phyloP scores from a whole-genome alignment of 768 basidiomycete species.

The Lactifluus rugatus region DNA sequence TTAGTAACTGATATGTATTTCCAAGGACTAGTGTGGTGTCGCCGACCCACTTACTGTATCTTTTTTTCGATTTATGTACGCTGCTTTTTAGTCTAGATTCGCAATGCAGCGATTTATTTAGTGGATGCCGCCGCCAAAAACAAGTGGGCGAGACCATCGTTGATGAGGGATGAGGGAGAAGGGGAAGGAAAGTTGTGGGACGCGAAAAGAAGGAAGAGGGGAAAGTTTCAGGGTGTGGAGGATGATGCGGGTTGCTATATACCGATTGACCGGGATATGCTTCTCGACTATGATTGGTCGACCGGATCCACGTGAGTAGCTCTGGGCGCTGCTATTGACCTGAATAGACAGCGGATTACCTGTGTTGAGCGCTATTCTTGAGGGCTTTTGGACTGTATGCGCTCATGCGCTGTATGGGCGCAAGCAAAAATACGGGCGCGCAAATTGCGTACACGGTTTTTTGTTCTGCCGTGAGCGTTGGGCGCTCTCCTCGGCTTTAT shows the following conservation, averaged over 20 bases:
- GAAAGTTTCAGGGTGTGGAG: neutral
- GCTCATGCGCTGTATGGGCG: slow-evolving; percentile 8
- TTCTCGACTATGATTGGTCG: slow-evolving; percentile 1
- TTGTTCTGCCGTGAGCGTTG: neutral
- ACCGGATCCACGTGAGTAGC: neutral
- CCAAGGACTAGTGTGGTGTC: neutral
- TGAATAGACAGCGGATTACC: neutral
- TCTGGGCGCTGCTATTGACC: slow-evolving; percentile 8
- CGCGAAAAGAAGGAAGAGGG: neutral
- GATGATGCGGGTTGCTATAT: slow-evolving; percentile 20
- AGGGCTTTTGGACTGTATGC: neutral
- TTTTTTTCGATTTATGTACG: slow-evolving; percentile 12
- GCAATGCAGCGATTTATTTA: slow-evolving; percentile 12
- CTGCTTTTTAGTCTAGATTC: slow-evolving; percentile 16
- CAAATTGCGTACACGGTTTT: neutral
- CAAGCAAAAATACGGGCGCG: slow-evolving; percentile 1
- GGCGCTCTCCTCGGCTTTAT: neutral
- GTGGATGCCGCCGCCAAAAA: neutral
- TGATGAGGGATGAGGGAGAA: neutral
- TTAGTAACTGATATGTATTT: slow-evolving; percentile 11
- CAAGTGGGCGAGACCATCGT: neutral
- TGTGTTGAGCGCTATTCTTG: neutral
- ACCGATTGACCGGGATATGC: slow-evolving; percentile 19
- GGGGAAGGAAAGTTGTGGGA: neutral
- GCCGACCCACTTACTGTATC: slow-evolving; percentile 11